Evolutionary conservation across 805 yeast genomes (phyloP).

Genomic region (Wickerhamomyces bisporus): DNA sequence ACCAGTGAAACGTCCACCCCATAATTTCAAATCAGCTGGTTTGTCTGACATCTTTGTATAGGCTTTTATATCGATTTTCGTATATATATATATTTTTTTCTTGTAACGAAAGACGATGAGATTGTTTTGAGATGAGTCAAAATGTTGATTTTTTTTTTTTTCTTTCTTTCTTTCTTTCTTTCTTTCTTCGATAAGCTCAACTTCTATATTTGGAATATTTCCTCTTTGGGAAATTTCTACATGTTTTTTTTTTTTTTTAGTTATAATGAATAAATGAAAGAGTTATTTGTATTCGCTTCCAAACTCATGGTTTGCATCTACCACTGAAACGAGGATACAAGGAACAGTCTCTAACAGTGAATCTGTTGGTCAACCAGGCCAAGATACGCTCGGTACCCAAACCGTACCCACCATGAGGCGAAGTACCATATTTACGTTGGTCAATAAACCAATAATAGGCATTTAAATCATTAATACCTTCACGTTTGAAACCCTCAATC

Average conservation of each 20-base stretch:
- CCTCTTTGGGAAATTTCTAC: no score
- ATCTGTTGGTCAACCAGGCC: slow-evolving; percentile 97
- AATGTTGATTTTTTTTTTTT: neutral
- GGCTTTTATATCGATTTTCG: no score
- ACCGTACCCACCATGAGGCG: slow-evolving; percentile 99
- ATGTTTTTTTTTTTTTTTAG: no score
- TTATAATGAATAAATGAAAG: no score
- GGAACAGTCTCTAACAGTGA: slow-evolving; percentile 97
- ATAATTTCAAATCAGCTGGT: slow-evolving; percentile 62
- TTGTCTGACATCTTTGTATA: slow-evolving; percentile 14
- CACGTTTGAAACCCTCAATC: slow-evolving; percentile 88
- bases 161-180: neutral
- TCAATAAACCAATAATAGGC: slow-evolving; percentile 96
- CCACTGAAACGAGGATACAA: slow-evolving; percentile 97
- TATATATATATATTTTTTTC: no score
- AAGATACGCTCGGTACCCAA: slow-evolving; percentile 96
- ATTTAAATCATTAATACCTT: slow-evolving; percentile 64
- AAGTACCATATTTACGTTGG: slow-evolving; percentile 93
- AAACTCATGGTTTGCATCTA: slow-evolving; percentile 82
- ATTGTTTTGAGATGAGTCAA: neutral
- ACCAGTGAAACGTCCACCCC: slow-evolving; percentile 99
- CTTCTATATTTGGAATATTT: no score
- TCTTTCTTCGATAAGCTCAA: neutral
- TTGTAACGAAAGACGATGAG: no score
- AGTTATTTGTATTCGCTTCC: no score